Percentiles rank a stretch among this genome's conserved stretches.
phyloP scores from a whole-genome alignment of 768 basidiomycete genomes.

The Leccinum boreale region DNA sequence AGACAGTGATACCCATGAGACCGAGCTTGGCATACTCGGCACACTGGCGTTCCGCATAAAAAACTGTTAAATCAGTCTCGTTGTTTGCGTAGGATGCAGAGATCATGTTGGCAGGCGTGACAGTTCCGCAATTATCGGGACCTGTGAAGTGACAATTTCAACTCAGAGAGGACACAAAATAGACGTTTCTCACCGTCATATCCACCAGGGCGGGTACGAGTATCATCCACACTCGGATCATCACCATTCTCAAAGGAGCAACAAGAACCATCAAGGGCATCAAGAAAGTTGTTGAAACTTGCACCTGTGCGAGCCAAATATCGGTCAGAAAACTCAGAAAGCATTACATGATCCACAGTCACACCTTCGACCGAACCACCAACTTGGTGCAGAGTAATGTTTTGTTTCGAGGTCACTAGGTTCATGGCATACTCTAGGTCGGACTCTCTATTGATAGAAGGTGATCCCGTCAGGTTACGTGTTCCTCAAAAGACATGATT shows the following conservation, averaged over 20 bases:
- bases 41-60: slow-evolving; percentile 42
- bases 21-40: slow-evolving; percentile 48
- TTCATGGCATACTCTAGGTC: slow-evolving; percentile 68
- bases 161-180: not conserved
- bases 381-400: too few relatives aligned
- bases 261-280: slow-evolving; percentile 41
- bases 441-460: slow-evolving; percentile 55
- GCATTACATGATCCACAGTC: too few relatives aligned
- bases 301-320: slow-evolving; percentile 31
- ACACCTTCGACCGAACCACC: too few relatives aligned
- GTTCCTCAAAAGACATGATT: slow-evolving; percentile 33
- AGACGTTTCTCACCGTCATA: slow-evolving; percentile 31
- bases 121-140: slow-evolving; percentile 32
- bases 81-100: slow-evolving; percentile 39
- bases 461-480: slow-evolving; percentile 39
- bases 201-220: slow-evolving; percentile 32
- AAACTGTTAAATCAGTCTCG: slow-evolving; percentile 35
- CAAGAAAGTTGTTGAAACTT: slow-evolving; percentile 43
- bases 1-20: slow-evolving; percentile 44
- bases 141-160: slow-evolving; percentile 11
- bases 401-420: slow-evolving; percentile 35
- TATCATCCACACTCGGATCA: slow-evolving; percentile 39
- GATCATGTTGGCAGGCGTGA: slow-evolving; percentile 39
- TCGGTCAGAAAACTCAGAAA: too few relatives aligned
- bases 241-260: slow-evolving; percentile 48